These are phyloP conservation scores for Fistulifera pelliculosa DNA, from an alignment of 108 stramenopile genomes.

Conservation along the genomic window DNA sequence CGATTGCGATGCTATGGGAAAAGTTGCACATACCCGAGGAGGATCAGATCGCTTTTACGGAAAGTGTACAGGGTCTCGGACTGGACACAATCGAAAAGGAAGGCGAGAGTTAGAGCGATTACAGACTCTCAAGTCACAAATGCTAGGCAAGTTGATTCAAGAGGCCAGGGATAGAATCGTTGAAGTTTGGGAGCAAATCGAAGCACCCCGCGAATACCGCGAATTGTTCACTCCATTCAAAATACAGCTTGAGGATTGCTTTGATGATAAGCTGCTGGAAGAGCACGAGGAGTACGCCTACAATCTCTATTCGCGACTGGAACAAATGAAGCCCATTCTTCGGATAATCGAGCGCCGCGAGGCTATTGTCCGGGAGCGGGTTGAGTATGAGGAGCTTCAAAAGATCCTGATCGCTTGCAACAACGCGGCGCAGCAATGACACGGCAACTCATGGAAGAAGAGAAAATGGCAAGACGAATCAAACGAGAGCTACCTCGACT, in stretches of 20 bases:
- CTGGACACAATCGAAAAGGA: constrained; percentile 84
- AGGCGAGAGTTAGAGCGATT: constrained; percentile 68
- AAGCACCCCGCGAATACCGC: constrained; percentile 42
- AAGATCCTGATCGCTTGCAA: constrained; percentile 80
- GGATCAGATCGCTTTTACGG: constrained; percentile 77
- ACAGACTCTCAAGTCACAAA: constrained; percentile 59
- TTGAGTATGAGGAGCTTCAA: constrained; percentile 77
- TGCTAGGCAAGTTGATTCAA: constrained; percentile 77
- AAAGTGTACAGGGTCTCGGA: constrained; percentile 79
- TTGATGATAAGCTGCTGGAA: constrained; percentile 74
- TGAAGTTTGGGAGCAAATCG: constrained; percentile 83
- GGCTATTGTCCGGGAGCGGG: constrained; percentile 63
- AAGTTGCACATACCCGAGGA: constrained; percentile 78
- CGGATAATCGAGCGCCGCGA: constrained; percentile 80
- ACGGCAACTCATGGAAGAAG: constrained; percentile 87
- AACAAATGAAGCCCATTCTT: constrained; percentile 82
- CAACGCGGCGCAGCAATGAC: constrained; percentile 75
- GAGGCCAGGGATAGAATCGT: constrained; percentile 66
- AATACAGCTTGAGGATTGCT: constrained; percentile 50
- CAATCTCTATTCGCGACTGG: constrained; percentile 45
- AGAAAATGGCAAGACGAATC: constrained; percentile 85
- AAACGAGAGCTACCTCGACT: constrained; percentile 76
- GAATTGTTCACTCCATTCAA: constrained; percentile 50
- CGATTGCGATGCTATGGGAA: constrained; percentile 84
- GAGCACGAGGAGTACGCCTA: constrained; percentile 71